Evolutionary conservation across 352 stramenopile genomes (phyloP).

Genomic region (Thalassiosira hispida): DNA sequence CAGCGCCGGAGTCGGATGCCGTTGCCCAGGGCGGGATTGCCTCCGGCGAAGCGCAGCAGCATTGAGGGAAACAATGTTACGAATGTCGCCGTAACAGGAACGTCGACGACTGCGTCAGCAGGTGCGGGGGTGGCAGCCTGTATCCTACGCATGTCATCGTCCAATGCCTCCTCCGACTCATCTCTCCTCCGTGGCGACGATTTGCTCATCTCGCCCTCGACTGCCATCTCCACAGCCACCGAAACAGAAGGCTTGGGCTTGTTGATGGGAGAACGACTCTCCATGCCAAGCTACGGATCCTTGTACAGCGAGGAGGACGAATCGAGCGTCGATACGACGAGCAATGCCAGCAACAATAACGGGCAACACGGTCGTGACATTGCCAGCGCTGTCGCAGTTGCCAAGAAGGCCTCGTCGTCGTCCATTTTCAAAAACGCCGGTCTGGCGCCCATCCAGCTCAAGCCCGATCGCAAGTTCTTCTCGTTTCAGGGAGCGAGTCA

Average conservation of each 20-base stretch:
- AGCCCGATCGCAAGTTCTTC: constrained; percentile 29
- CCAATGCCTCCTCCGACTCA: background rate
- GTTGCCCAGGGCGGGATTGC: background rate
- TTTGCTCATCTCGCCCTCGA: background rate
- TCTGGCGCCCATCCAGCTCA: constrained; percentile 23
- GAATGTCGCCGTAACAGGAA: background rate
- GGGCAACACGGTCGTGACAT: background rate
- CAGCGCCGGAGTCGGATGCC: constrained; percentile 13
- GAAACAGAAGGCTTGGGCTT: background rate
- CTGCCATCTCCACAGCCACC: background rate
- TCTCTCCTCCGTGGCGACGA: background rate
- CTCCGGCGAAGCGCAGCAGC: background rate
- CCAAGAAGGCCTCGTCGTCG: background rate
- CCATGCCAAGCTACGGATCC: constrained; percentile 18
- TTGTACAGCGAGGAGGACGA: constrained; percentile 30
- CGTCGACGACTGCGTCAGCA: background rate
- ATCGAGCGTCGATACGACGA: constrained; percentile 4
- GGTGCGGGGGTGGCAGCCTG: background rate
- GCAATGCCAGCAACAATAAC: background rate
- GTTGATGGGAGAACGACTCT: constrained; percentile 7
- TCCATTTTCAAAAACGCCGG: background rate
- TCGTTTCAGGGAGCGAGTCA: constrained; percentile 39
- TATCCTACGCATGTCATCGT: background rate
- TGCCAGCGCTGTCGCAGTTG: background rate
- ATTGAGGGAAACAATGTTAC: background rate